These are phyloP conservation scores for Mycena pura DNA, from an alignment of 768 basidiomycete genomes.

Conservation along the genomic window DNA sequence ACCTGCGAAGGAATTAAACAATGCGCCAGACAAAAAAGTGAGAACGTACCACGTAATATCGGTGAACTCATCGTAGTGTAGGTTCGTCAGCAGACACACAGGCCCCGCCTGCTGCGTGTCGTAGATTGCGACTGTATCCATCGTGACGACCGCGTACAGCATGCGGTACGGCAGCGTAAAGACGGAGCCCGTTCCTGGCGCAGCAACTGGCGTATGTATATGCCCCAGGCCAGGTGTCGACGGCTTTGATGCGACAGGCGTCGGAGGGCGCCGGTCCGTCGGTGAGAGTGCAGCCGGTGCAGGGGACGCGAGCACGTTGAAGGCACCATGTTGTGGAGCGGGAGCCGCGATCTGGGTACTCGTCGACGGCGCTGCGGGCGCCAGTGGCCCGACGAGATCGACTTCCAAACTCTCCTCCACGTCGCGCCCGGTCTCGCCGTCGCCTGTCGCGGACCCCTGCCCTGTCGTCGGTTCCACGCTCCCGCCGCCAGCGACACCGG, in stretches of 20 bases:
- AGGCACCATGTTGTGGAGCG: conserved; percentile 48
- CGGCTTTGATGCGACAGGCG: conserved; percentile 66
- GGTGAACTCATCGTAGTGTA: conserved; percentile 98
- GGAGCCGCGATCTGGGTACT: conserved; percentile 54
- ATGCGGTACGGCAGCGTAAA: conserved; percentile 94
- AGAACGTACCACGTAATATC: conserved; percentile 88
- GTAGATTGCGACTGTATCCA: conserved; percentile 94
- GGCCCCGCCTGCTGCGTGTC: conserved; percentile 97
- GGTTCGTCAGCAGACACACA: conserved; percentile 87
- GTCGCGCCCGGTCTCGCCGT: conserved; percentile 57
- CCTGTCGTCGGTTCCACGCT: conserved; percentile 30
- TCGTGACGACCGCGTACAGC: conserved; percentile 94
- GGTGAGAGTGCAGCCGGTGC: conserved; percentile 64
- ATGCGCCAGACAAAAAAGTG: not conserved
- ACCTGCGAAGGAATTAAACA: conserved; percentile 59
- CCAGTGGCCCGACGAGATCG: conserved; percentile 58
- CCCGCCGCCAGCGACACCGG: conserved; percentile 54
- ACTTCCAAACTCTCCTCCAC: conserved; percentile 66
- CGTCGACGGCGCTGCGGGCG: conserved; percentile 32
- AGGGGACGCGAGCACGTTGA: conserved; percentile 54
- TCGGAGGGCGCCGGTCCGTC: conserved; percentile 61
- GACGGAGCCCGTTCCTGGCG: conserved; percentile 60
- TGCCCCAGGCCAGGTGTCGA: conserved; percentile 47
- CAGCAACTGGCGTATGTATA: conserved; percentile 13
- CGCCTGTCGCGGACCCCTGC: conserved; percentile 51